Percentiles rank a stretch among this genome's conserved stretches.
phyloP scores from a whole-genome alignment of 768 basidiomycete species.

The Aureoboletus auriporus region DNA sequence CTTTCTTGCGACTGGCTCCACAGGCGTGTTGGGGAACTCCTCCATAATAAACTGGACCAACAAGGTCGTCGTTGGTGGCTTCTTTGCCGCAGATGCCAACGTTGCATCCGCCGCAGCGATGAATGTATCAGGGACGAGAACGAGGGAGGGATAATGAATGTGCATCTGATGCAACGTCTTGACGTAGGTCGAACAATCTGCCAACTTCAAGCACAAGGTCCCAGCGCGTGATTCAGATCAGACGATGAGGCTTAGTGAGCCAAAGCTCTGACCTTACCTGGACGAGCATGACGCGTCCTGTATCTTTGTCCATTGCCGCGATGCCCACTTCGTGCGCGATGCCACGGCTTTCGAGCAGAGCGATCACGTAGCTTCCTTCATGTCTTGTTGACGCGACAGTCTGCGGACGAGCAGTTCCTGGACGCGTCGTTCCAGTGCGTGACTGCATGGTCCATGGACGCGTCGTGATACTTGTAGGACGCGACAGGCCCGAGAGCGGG shows the following conservation, averaged over 20 bases:
- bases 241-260: background rate
- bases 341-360: constrained; percentile 74
- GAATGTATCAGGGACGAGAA: constrained; percentile 84
- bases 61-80: constrained; percentile 47
- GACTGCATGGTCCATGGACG: constrained; percentile 58
- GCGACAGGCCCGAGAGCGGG: constrained; percentile 12
- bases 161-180: constrained; percentile 87
- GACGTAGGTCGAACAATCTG: constrained; percentile 85
- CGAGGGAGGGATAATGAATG: constrained; percentile 61
- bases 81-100: constrained; percentile 41
- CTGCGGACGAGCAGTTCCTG: constrained; percentile 50
- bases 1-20: constrained; percentile 70
- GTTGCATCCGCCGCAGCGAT: constrained; percentile 54
- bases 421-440: constrained; percentile 40
- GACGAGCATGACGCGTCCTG: constrained; percentile 68
- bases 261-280: constrained; percentile 49
- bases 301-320: constrained; percentile 78
- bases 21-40: constrained; percentile 62
- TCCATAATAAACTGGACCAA: constrained; percentile 71
- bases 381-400: constrained; percentile 57
- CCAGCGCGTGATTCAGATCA: background rate
- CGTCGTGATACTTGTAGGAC: constrained; percentile 9
- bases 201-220: constrained; percentile 44
- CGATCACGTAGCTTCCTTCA: constrained; percentile 62
- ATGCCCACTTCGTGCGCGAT: constrained; percentile 83